Conservation (phyloP, 1,139 yeast species). For the Saccharomycopsis hybrid region DNA sequence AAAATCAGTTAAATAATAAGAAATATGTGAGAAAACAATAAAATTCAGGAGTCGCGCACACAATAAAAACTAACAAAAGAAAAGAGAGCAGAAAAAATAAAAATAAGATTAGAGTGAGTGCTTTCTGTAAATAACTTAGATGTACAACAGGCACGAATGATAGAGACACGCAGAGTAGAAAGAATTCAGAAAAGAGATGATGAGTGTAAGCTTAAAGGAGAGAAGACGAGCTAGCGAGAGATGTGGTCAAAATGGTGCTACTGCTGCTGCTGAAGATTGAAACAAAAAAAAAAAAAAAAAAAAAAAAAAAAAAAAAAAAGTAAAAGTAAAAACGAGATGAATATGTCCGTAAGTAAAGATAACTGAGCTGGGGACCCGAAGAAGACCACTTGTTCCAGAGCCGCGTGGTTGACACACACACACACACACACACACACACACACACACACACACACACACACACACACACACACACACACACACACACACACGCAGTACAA, state of each 20-base stretch:
- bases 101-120: no score
- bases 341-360: background rate
- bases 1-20: no score
- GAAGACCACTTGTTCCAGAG: background rate
- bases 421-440: no score
- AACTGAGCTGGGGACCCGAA: background rate
- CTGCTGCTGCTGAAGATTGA: background rate
- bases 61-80: no score
- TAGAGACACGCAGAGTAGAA: background rate
- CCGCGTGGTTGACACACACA: no score
- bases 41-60: no score
- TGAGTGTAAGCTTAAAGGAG: background rate
- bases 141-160: background rate
- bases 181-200: background rate
- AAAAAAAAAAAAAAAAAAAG: conserved; percentile 1
- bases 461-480: no score
- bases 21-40: no score
- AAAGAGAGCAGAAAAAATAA: no score
- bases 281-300: background rate
- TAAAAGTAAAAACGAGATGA: background rate
- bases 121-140: background rate
- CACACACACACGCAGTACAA: no score
- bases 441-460: no score
- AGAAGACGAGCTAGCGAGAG: background rate
- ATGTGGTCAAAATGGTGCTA: background rate